A percentile compares a stretch with the other conserved stretches of the same genome.
Evolutionary conservation across 306 rosid genomes (phyloP).

Genomic region (Lathyrus oleraceus): DNA sequence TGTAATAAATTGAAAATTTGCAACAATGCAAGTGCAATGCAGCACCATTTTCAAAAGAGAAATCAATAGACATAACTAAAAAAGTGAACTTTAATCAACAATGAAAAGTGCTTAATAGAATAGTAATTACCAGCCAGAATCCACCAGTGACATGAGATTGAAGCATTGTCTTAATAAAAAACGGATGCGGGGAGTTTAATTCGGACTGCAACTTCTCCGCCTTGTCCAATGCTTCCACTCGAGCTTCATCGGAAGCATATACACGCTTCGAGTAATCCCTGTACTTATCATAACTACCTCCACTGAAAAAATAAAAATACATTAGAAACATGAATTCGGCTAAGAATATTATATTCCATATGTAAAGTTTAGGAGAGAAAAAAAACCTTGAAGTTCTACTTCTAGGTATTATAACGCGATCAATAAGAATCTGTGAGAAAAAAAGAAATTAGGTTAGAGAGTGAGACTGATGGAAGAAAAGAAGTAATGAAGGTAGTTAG

Average conservation of each 20-base stretch:
- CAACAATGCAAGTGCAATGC: too few relatives aligned
- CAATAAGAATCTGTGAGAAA: conserved; percentile 44
- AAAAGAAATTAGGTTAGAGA: not conserved
- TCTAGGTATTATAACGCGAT: conserved; percentile 55
- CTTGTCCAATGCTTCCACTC: conserved; percentile 54
- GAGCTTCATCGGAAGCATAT: conserved; percentile 61
- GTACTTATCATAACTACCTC: conserved; percentile 34
- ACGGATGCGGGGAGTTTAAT: conserved; percentile 52
- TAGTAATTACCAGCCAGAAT: conserved; percentile 71
- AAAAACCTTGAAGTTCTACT: conserved; percentile 62
- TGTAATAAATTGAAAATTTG: not conserved
- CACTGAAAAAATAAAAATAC: not conserved
- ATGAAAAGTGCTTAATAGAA: too few relatives aligned
- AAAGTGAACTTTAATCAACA: not conserved
- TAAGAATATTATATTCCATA: not conserved
- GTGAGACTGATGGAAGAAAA: not conserved
- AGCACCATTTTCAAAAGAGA: too few relatives aligned
- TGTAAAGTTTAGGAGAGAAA: not conserved
- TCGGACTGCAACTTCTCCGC: conserved; percentile 52
- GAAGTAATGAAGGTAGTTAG: not conserved
- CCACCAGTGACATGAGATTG: conserved; percentile 84
- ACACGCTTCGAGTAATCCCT: conserved; percentile 69
- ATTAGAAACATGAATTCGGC: not conserved
- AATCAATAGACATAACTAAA: not conserved
- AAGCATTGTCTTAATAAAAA: conserved; percentile 72